Evolutionary conservation across 208 protist genomes (phyloP), one percentile per base, ranked within the genome.

Genomic region (Balamuthia mandrillaris): DNA sequence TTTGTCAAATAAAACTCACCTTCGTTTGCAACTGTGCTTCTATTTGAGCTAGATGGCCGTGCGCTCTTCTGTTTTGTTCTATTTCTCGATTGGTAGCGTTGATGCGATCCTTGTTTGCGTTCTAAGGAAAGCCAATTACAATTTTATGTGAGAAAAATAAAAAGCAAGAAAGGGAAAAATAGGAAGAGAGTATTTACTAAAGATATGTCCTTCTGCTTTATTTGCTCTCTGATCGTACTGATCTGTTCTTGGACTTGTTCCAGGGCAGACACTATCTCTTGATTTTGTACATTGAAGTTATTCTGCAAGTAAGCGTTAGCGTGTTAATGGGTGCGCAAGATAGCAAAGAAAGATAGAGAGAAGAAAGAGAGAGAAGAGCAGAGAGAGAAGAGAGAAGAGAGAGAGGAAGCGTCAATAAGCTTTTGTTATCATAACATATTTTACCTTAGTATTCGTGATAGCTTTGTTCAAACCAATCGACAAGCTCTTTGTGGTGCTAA

Each of bases 1-100:
- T n/a, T n/a, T n/a, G n/a, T n/a, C n/a, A n/a, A n/a, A n/a, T n/a
- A n/a, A n/a, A n/a, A n/a, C n/a, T n/a, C n/a, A n/a, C n/a, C n/a
- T 56, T 84, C 81, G 74, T 84, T 78, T 84, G n/a, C 21, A 47
- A 66, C 21, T 84, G 74, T 78, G 24, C 37, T 84, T 84, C 45
- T 84, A 83, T 84, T 84, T 84, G n/a, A 45, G 74, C 27, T 83
- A 44, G 74, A 21, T 56, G 49, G 18, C n/a, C n/a, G 18, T 56
- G 18, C n/a, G 49, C n/a, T 56, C n/a, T 56, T 56, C n/a, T 56
- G 49, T 56, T 56, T 56, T 56, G 18, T 56, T 56, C 21, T 56
- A n/a, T 56, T 56, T 56, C n/a, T 56, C n/a, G 49, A 27, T 56
- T 56, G 18, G 18, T 56, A 27, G 49, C n/a, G 18, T 56, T 56